Evolutionary conservation across 1,284 basidiomycete genomes (phyloP).

Genomic region (Pseudozyma tsukubaensis): DNA sequence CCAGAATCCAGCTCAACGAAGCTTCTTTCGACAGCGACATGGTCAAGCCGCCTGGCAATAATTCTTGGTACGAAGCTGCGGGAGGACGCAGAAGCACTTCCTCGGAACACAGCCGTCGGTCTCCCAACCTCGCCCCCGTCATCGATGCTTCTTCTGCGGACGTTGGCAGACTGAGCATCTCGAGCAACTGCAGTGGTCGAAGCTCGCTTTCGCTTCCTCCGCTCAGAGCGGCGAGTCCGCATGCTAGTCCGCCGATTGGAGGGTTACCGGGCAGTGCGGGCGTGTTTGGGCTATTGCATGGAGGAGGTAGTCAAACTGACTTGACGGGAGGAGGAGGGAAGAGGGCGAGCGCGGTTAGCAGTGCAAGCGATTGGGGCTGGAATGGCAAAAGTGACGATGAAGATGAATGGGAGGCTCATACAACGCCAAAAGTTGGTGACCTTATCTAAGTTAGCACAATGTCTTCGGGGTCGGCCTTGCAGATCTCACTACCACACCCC

Average conservation of each 20-base stretch:
- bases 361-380: slow-evolving; percentile 24
- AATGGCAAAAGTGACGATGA: slow-evolving; percentile 3
- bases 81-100: slow-evolving; percentile 10
- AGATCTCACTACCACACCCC: too few species aligned
- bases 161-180: slow-evolving; percentile 13
- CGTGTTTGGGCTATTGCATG: slow-evolving; percentile 28
- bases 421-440: not conserved
- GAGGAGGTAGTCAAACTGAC: slow-evolving; percentile 1
- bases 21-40: slow-evolving; percentile 1
- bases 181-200: not conserved
- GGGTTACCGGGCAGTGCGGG: slow-evolving; percentile 22
- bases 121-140: slow-evolving; percentile 1
- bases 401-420: not conserved
- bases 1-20: slow-evolving; percentile 25
- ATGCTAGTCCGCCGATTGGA: slow-evolving; percentile 18
- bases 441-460: too few species aligned
- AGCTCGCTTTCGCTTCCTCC: slow-evolving; percentile 1
- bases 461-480: too few species aligned
- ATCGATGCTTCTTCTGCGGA: too few species aligned
- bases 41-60: too few species aligned
- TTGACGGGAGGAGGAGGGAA: not conserved
- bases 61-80: slow-evolving; percentile 22
- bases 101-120: slow-evolving; percentile 3
- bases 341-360: slow-evolving; percentile 4
- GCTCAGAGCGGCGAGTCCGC: slow-evolving; percentile 5